Evolutionary conservation across 306 rosid species (phyloP).

Genomic region (Crotalaria pallida): DNA sequence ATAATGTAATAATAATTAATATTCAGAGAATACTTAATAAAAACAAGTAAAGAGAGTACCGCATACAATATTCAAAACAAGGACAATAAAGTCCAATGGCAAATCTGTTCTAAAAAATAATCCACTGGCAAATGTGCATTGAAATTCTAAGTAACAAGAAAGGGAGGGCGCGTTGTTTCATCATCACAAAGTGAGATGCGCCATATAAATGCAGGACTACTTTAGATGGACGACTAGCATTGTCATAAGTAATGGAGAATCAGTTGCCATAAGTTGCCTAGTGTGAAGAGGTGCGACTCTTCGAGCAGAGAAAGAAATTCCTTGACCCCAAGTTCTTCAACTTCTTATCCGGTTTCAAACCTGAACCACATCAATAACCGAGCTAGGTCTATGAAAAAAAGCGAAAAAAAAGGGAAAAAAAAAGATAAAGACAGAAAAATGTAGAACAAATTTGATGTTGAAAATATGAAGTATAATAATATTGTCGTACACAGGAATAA

Average conservation of each 20-base stretch:
- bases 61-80: neutral
- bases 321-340: slow-evolving; percentile 54
- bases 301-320: slow-evolving; percentile 57
- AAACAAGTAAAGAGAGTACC: no score
- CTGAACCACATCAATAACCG: slow-evolving; percentile 28
- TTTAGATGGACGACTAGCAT: slow-evolving; percentile 18
- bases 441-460: no score
- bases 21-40: no score
- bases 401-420: no score
- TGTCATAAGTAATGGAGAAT: slow-evolving; percentile 24
- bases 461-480: no score
- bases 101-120: no score
- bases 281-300: slow-evolving; percentile 1
- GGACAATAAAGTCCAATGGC: neutral
- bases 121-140: neutral
- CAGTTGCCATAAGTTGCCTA: slow-evolving; percentile 12
- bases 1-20: no score
- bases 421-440: no score
- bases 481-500: no score
- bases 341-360: slow-evolving; percentile 48
- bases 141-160: no score
- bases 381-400: neutral
- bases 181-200: neutral
- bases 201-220: neutral
- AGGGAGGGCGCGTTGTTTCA: no score